phyloP scores from a whole-genome alignment of 108 stramenopile species.

The Pseudonitzschia multiseries region DNA sequence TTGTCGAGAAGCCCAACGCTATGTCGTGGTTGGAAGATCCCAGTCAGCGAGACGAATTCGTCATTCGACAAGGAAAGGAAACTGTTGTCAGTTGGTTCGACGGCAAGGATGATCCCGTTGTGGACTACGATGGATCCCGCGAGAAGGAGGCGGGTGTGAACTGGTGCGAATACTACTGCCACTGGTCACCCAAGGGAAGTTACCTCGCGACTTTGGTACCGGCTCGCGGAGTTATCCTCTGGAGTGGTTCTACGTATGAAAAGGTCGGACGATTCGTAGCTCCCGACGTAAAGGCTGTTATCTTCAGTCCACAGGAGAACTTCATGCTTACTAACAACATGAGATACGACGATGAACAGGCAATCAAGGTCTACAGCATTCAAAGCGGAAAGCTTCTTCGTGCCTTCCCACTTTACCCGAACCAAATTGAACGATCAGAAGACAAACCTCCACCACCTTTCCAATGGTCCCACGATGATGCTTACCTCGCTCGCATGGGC shows the following conservation, averaged over 20 bases:
- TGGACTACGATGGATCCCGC: slow-evolving; percentile 94
- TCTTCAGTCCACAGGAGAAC: slow-evolving; percentile 84
- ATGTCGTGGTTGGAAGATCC: slow-evolving; percentile 91
- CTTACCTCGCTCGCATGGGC: slow-evolving; percentile 94
- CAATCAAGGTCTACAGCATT: slow-evolving; percentile 91
- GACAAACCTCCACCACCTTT: slow-evolving; percentile 78
- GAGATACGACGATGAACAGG: slow-evolving; percentile 62
- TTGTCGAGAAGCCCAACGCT: slow-evolving; percentile 86
- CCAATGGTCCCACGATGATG: slow-evolving; percentile 93
- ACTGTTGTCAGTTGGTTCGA: slow-evolving; percentile 91
- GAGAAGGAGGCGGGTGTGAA: slow-evolving; percentile 91
- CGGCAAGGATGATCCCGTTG: slow-evolving; percentile 71
- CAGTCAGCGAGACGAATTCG: slow-evolving; percentile 90
- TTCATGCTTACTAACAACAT: slow-evolving; percentile 92
- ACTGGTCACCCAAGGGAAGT: slow-evolving; percentile 93
- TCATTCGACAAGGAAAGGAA: slow-evolving; percentile 89
- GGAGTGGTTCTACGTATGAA: slow-evolving; percentile 90
- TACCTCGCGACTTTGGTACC: slow-evolving; percentile 94
- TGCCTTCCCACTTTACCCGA: slow-evolving; percentile 79
- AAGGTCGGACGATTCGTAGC: slow-evolving; percentile 89
- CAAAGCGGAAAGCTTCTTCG: slow-evolving; percentile 81
- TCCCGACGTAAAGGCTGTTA: slow-evolving; percentile 78
- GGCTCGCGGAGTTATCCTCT: slow-evolving; percentile 89
- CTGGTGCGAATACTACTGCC: slow-evolving; percentile 94
- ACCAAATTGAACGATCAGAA: slow-evolving; percentile 32